Conservation (phyloP, 2,329 filamentous ascomycete species). For the Xylaria sp. region DNA sequence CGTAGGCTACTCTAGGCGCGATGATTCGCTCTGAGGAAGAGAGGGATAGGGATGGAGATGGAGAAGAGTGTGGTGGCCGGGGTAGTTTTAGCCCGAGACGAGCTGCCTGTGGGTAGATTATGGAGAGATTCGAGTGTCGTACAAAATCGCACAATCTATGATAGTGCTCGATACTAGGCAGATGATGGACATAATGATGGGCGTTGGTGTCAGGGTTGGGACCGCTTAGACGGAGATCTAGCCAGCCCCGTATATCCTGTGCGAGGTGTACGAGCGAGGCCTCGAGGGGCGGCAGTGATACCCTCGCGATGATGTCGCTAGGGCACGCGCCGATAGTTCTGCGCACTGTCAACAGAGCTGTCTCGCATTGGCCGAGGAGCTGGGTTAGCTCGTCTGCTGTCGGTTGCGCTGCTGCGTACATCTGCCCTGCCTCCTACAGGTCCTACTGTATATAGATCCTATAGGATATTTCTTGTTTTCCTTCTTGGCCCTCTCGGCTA, state of each 20-base stretch:
- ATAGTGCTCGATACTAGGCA: neutral
- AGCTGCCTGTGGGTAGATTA: neutral
- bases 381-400: neutral
- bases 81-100: neutral
- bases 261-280: neutral
- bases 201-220: too few species aligned
- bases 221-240: too few species aligned
- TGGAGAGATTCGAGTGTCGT: neutral
- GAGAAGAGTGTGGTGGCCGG: neutral
- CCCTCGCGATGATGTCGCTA: neutral
- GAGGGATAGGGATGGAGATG: too few species aligned
- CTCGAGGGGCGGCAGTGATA: neutral
- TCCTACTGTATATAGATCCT: too few species aligned
- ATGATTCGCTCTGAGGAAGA: neutral
- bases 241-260: neutral
- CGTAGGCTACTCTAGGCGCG: neutral
- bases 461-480: too few species aligned
- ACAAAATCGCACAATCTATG: conserved; percentile 2
- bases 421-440: too few species aligned
- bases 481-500: neutral
- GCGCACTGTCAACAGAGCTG: neutral
- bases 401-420: neutral
- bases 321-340: neutral
- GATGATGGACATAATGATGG: neutral
- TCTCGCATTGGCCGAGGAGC: neutral